Evolutionary conservation across 768 basidiomycete genomes (phyloP), one percentile per base, ranked within the genome.

Genomic region (Boletus huronensis): DNA sequence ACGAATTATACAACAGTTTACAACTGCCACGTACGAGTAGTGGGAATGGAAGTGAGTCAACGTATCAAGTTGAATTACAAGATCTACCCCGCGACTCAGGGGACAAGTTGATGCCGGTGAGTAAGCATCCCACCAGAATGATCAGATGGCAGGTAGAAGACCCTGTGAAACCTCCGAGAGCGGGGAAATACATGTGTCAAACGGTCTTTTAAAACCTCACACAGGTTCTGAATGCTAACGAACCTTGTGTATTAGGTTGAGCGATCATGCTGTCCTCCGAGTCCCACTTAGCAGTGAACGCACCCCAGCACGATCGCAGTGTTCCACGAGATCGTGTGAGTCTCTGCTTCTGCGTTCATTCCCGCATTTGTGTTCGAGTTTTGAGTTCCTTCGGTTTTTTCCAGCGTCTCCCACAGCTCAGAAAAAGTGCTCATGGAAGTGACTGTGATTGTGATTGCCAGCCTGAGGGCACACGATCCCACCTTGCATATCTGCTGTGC

Each of bases 141-240:
- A 39, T 52, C 28, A 32, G 42, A 43, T 42, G 23, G 17, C 17
- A 36, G 10, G 39, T 28, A n/a, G 50, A 41, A 23, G 6, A 19
- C 40, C 52, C 55, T 58, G 60, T 38, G 60, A 51, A 53, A 38
- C 39, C n/a, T 44, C 31, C 26, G 6, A 11, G 34, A 21, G 50
- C 32, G 50, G 48, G 50, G 40, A 28, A 52, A 23, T 23, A 6
- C n/a, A n/a, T 14, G 32, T 21, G 34, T 35, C 41, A 23, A n/a
- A 19, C 39, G 26, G 36, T 23, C 32, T 35, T 51, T 53, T 51
- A 58, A 62, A 58, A 44, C 29, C 13, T 19, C 29, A 13, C 21
- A 35, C 47, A 13, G 32, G 23, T 17, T 35, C 23, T 25, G 28
- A 31, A 16, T 19, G 31, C 41, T 6, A 13, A 53, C 43, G 26